These are phyloP conservation scores for Pythium vanterpoolii DNA, from an alignment of 352 stramenopile species.

Conservation along the genomic window DNA sequence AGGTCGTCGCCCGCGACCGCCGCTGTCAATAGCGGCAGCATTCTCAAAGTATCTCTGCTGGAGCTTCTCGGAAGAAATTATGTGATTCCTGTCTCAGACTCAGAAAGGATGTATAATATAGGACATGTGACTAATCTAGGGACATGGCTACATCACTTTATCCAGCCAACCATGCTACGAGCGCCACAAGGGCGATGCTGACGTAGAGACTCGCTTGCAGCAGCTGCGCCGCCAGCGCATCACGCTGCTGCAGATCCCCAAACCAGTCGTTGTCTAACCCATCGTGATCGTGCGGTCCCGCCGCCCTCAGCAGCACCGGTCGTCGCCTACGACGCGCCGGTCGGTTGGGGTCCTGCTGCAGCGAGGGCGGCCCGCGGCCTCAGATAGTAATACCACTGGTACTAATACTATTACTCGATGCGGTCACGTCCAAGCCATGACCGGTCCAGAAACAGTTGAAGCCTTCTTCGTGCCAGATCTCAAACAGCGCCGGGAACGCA, in stretches of 20 bases:
- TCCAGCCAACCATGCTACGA: slow-evolving; percentile 9
- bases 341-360: slow-evolving; percentile 5
- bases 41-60: not conserved
- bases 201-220: not conserved
- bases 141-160: not conserved
- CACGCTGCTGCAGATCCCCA: not conserved
- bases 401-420: not conserved
- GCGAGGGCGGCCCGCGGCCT: slow-evolving; percentile 18
- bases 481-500: slow-evolving; percentile 40
- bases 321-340: not conserved
- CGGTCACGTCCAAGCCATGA: slow-evolving; percentile 30
- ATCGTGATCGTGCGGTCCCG: slow-evolving; percentile 8
- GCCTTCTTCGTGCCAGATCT: slow-evolving; percentile 59
- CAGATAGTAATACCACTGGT: slow-evolving; percentile 2
- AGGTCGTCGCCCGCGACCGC: not conserved
- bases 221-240: not conserved
- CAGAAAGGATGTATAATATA: not conserved
- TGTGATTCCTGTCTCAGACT: not conserved
- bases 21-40: slow-evolving; percentile 7
- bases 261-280: not conserved
- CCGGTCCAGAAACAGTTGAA: slow-evolving; percentile 68
- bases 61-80: not conserved
- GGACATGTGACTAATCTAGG: too few relatives aligned
- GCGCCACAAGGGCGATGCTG: slow-evolving; percentile 7
- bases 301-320: slow-evolving; percentile 11